Base-by-base conservation (phyloP, 345 rosid genomes). In the Populus tremula region DNA sequence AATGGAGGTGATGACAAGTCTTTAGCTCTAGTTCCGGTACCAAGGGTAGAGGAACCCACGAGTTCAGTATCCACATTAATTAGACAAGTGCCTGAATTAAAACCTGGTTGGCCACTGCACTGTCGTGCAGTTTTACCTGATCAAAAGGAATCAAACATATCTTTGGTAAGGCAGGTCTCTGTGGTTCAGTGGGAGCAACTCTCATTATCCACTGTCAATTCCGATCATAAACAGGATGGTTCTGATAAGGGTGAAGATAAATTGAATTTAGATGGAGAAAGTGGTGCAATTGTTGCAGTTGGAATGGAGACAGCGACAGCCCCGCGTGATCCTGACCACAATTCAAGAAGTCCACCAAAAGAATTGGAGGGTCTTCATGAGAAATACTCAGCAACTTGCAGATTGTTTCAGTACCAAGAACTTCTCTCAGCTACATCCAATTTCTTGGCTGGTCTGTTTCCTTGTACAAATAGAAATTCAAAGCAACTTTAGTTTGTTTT, bases 71-170 rank as follows among this genome's bases (percentile, higher is more conserved):
- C 93, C 65, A 64, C 62, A 78, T 74, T 87, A 80, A 80, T 85
- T 25, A 84, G 72, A 78, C 84, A 86, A 76, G 73, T 86, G 79
- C 91, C 97, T 76, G 92, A 87, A 75, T 59, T 76, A 70, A 89
- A 82, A 71, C 94, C 98, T 23, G 94, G 99, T 54, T 92, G 99
- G 99, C 95, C 99, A 49, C 82, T 92, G 76, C 96, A 88, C 75
- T 87, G 90, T 49, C 90, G 82, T 67, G 78, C 90, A 35, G 65
- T 73, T 67, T 76, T 78, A 47, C 47, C 86, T 0, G 80, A 90
- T 49, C 63, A 69, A 67, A 79, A 76, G 66, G 77, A 85, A 20
- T 76, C 82, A 47, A 79, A 80, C 61, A 79, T 80, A 69, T 83
- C 90, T 67, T 82, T 85, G 6, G 68, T 78, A 25, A 86, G 93